These are phyloP conservation scores for Polygonum aviculare DNA, from an alignment of 148 eudicot genomes.

Conservation along the genomic window DNA sequence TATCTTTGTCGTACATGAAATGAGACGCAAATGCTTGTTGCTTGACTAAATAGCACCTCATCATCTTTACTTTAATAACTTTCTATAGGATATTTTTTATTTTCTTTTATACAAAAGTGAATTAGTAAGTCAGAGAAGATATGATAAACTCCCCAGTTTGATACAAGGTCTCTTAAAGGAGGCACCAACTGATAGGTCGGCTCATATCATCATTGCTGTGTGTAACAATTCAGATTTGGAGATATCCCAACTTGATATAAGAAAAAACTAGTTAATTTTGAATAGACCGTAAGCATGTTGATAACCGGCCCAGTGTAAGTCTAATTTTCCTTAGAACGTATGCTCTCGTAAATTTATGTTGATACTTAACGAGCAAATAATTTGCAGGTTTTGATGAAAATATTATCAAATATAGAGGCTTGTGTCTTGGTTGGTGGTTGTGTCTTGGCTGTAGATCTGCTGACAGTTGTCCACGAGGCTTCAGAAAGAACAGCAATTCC, in stretches of 20 bases:
- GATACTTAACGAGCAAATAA: neutral
- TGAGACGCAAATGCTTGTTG: neutral
- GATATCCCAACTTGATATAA: neutral
- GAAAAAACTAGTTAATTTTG: neutral
- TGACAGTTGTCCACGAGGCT: constrained; percentile 89
- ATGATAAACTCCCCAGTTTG: neutral
- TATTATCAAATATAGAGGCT: constrained; percentile 79
- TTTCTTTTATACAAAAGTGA: neutral
- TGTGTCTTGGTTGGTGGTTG: constrained; percentile 98
- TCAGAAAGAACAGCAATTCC: constrained; percentile 98
- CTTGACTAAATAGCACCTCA: neutral
- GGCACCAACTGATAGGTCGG: neutral
- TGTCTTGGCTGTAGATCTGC: constrained; percentile 88
- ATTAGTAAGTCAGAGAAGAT: neutral
- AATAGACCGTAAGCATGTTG: neutral
- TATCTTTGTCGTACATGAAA: neutral
- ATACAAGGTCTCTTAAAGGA: neutral
- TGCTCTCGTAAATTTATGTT: neutral
- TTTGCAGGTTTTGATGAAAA: constrained; percentile 86
- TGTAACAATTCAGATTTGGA: neutral
- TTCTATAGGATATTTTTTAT: neutral
- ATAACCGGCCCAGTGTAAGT: neutral
- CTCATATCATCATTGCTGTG: neutral
- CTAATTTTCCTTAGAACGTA: neutral
- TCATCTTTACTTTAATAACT: neutral